phyloP scores from a whole-genome alignment of 1,139 yeast species.

The Blastobotrys proliferans region DNA sequence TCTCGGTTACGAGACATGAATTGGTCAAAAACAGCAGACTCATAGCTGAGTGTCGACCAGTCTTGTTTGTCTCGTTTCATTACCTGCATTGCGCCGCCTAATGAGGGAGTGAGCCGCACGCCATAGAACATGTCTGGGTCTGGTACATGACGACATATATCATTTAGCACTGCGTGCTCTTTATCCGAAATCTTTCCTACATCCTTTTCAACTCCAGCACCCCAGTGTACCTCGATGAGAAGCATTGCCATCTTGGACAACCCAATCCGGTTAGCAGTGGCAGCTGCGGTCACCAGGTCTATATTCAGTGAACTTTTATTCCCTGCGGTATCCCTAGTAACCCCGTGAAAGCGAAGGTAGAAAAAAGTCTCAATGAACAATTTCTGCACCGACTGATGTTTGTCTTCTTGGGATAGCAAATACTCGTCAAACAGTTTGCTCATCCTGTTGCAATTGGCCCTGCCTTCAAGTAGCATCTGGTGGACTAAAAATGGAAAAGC shows the following conservation, averaged over 20 bases:
- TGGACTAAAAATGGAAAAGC: slow-evolving; percentile 39
- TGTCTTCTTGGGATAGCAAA: neutral
- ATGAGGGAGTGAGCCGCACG: slow-evolving; percentile 44
- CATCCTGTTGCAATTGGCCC: neutral
- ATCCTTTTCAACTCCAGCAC: slow-evolving; percentile 1
- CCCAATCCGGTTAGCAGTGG: neutral
- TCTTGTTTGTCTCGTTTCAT: slow-evolving; percentile 38
- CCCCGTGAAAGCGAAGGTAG: slow-evolving; percentile 4
- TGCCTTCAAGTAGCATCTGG: slow-evolving; percentile 5
- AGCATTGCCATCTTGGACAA: slow-evolving; percentile 9
- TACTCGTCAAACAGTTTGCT: neutral
- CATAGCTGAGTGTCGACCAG: slow-evolving; percentile 45
- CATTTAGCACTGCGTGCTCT: slow-evolving; percentile 11
- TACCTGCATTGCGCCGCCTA: slow-evolving; percentile 46
- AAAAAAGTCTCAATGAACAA: slow-evolving; percentile 4
- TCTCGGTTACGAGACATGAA: slow-evolving; percentile 6
- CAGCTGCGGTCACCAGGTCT: slow-evolving; percentile 2
- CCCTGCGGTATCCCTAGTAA: neutral
- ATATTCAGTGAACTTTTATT: neutral
- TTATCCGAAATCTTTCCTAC: neutral
- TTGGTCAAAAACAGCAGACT: slow-evolving; percentile 54
- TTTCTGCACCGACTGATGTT: neutral
- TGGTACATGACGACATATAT: slow-evolving; percentile 48
- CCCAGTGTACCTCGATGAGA: slow-evolving; percentile 21
- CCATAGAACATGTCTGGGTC: slow-evolving; percentile 64